phyloP scores from a whole-genome alignment of 352 stramenopile species.

The Phytophthora pinifolia region DNA sequence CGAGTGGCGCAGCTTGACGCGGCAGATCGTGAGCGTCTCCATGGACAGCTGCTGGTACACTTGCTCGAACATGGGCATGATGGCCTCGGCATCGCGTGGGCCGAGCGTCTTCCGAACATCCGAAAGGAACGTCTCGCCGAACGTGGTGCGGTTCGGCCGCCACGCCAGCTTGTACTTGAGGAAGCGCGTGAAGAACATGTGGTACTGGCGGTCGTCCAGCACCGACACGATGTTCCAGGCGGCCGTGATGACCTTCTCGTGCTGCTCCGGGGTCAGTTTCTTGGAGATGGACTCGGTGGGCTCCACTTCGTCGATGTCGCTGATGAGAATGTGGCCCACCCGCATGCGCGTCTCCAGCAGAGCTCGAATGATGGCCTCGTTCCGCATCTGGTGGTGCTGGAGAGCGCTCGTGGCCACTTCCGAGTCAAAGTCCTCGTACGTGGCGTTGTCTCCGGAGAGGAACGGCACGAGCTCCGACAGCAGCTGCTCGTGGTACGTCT shows the following conservation, averaged over 20 bases:
- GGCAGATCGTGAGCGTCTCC: slow-evolving; percentile 85
- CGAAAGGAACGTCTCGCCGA: slow-evolving; percentile 77
- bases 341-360: slow-evolving; percentile 85
- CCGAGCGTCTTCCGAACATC: slow-evolving; percentile 73
- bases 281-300: slow-evolving; percentile 53
- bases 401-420: slow-evolving; percentile 52
- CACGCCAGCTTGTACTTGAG: slow-evolving; percentile 88
- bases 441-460: slow-evolving; percentile 76
- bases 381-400: slow-evolving; percentile 80
- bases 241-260: slow-evolving; percentile 78
- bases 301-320: slow-evolving; percentile 79
- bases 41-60: slow-evolving; percentile 78
- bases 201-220: slow-evolving; percentile 82
- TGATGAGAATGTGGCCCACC: slow-evolving; percentile 80
- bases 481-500: slow-evolving; percentile 61
- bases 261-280: slow-evolving; percentile 60
- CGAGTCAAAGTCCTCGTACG: slow-evolving; percentile 76
- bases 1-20: slow-evolving; percentile 74
- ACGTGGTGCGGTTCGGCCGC: slow-evolving; percentile 74
- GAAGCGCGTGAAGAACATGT: slow-evolving; percentile 88
- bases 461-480: slow-evolving; percentile 74
- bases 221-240: slow-evolving; percentile 87
- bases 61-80: slow-evolving; percentile 84
- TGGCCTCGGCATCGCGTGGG: slow-evolving; percentile 47
- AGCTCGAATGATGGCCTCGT: slow-evolving; percentile 76